Evolutionary conservation across 768 basidiomycete genomes (phyloP).

Genomic region (Gymnopilus dilepis): DNA sequence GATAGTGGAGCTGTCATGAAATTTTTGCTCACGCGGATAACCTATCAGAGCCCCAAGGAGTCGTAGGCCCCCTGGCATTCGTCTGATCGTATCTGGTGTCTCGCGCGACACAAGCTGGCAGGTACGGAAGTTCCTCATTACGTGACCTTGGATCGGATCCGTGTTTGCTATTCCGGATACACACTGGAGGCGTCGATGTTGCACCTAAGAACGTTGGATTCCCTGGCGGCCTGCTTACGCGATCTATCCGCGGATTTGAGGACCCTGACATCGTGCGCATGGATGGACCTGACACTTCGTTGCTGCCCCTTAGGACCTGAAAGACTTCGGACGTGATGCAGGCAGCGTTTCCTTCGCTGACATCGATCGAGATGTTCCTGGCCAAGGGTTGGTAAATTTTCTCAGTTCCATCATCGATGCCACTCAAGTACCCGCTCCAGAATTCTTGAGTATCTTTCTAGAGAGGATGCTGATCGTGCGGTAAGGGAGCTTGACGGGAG

Average conservation of each 20-base stretch:
- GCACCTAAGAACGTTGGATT: conserved; percentile 17
- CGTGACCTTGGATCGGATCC: conserved; percentile 26
- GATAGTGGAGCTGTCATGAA: conserved; percentile 15
- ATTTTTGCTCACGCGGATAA: conserved; percentile 18
- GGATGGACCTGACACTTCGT: conserved; percentile 48
- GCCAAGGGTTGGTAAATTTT: conserved; percentile 74
- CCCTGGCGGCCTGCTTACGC: conserved; percentile 9
- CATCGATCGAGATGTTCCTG: conserved; percentile 85
- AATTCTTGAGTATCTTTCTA: conserved; percentile 86
- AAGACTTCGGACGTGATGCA: conserved; percentile 95
- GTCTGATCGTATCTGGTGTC: conserved; percentile 86
- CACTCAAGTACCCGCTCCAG: conserved; percentile 43
- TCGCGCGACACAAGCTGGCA: conserved; percentile 98
- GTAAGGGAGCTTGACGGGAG: conserved; percentile 84
- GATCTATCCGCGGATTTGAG: conserved; percentile 13
- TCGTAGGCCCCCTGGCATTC: conserved; percentile 79
- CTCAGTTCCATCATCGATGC: not conserved
- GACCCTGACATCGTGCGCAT: conserved; percentile 15
- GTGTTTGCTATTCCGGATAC: conserved; percentile 16
- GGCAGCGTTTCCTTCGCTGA: conserved; percentile 95
- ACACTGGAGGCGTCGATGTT: conserved; percentile 15
- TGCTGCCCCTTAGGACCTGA: conserved; percentile 80
- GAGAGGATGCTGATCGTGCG: conserved; percentile 94
- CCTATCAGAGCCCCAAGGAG: conserved; percentile 58
- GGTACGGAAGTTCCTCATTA: conserved; percentile 62